A percentile compares a stretch with the other conserved stretches of the same genome.
Conservation (phyloP, 1,139 yeast species). For the Kurtzmaniella quercitrusa region DNA sequence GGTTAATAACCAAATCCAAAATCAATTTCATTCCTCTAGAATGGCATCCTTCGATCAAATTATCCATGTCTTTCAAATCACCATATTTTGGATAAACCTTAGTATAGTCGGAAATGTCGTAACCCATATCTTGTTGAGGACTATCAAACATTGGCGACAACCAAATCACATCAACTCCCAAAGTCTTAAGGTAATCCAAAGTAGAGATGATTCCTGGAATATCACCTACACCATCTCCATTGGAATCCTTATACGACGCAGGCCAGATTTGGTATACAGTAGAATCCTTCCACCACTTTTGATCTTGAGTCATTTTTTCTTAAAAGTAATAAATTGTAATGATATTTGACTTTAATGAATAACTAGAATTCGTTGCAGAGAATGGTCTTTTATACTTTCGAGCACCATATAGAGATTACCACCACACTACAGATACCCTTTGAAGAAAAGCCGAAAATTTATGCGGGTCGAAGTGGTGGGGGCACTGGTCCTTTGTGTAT, state of each 20-base stretch:
- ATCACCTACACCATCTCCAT: slow-evolving; percentile 58
- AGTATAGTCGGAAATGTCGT: slow-evolving; percentile 54
- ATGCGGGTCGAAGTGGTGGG: background rate
- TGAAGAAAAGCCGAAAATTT: background rate
- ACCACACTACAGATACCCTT: too few species aligned
- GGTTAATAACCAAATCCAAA: slow-evolving; percentile 56
- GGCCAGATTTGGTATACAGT: slow-evolving; percentile 57
- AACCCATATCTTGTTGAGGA: slow-evolving; percentile 63
- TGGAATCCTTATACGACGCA: slow-evolving; percentile 53
- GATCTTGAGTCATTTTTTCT: slow-evolving; percentile 11
- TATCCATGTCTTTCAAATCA: slow-evolving; percentile 47
- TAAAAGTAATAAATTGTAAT: background rate
- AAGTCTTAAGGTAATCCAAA: slow-evolving; percentile 46
- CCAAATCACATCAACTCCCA: slow-evolving; percentile 56
- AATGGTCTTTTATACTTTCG: background rate
- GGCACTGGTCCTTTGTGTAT: background rate
- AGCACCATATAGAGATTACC: too few species aligned
- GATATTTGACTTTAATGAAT: background rate
- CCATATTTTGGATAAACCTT: slow-evolving; percentile 51
- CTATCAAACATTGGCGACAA: slow-evolving; percentile 55
- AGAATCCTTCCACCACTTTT: slow-evolving; percentile 56
- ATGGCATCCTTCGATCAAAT: slow-evolving; percentile 44
- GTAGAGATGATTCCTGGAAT: slow-evolving; percentile 49
- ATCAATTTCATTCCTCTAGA: slow-evolving; percentile 47
- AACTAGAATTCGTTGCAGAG: background rate